Evolutionary conservation across 768 basidiomycete genomes (phyloP).

Genomic region (Daedaleopsis nitida): DNA sequence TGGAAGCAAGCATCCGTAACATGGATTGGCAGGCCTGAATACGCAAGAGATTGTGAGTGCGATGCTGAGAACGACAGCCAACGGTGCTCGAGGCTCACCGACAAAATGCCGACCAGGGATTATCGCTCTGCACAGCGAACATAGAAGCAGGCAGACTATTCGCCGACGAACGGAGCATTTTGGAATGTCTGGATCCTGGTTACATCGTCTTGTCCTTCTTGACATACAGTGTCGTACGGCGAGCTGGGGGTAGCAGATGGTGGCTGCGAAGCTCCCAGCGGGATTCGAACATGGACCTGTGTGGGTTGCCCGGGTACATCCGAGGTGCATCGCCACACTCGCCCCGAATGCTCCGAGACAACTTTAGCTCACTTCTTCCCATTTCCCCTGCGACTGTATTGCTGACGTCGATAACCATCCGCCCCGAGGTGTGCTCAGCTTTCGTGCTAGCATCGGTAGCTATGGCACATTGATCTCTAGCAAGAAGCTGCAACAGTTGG

Average conservation of each 20-base stretch:
- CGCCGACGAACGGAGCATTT: not conserved
- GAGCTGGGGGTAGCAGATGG: too few species aligned
- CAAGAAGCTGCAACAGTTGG: too few species aligned
- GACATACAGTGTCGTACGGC: not conserved
- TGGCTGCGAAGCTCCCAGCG: not conserved
- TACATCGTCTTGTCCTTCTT: not conserved
- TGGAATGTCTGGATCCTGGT: not conserved
- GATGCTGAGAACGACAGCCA: not conserved
- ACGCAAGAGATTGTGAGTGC: conserved; percentile 3
- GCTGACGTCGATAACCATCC: too few species aligned
- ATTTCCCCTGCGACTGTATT: too few species aligned
- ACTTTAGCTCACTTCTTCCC: not conserved
- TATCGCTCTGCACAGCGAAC: not conserved
- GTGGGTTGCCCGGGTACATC: not conserved
- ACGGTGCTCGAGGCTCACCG: conserved; percentile 11
- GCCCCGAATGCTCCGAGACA: not conserved
- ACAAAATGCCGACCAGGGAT: conserved; percentile 12
- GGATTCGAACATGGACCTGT: not conserved
- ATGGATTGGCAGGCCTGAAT: conserved; percentile 1
- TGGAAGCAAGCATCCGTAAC: not conserved
- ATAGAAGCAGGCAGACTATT: not conserved
- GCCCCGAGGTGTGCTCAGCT: too few species aligned
- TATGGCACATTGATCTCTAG: too few species aligned
- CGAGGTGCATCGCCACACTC: not conserved
- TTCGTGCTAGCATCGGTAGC: too few species aligned